phyloP scores from a whole-genome alignment of 257 asterid genomes.

The Scutellaria galericulata region DNA sequence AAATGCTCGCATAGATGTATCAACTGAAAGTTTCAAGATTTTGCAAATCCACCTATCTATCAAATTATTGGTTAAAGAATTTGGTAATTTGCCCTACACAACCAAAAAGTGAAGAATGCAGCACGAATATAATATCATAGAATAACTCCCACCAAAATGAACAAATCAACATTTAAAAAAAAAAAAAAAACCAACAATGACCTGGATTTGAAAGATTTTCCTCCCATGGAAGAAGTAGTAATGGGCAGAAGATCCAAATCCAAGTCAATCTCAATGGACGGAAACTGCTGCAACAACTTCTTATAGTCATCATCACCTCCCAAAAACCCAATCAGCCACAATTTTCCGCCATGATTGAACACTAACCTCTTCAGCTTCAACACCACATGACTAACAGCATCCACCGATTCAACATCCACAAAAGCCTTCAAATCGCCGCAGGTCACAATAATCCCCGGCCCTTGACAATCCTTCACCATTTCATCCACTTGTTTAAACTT shows the following conservation, averaged over 20 bases:
- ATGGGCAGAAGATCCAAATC: constrained; percentile 85
- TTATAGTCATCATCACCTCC: constrained; percentile 58
- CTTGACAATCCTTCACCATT: constrained; percentile 45
- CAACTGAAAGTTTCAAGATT: not conserved
- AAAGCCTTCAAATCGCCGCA: constrained; percentile 74
- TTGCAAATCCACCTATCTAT: not conserved
- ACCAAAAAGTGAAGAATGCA: constrained; percentile 30
- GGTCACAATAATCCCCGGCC: constrained; percentile 58
- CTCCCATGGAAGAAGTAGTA: constrained; percentile 62
- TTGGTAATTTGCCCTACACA: constrained; percentile 26
- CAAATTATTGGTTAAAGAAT: not conserved
- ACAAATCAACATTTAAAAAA: not conserved
- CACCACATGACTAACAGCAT: constrained; percentile 50
- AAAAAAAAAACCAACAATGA: constrained; percentile 24
- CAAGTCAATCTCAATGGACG: constrained; percentile 68
- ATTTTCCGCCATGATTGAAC: constrained; percentile 48
- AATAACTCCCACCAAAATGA: constrained; percentile 1
- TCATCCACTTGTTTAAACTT: constrained; percentile 61
- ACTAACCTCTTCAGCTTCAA: constrained; percentile 57
- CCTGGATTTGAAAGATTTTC: constrained; percentile 62
- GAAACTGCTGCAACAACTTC: constrained; percentile 62
- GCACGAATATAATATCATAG: constrained; percentile 27
- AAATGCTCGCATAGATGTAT: not conserved
- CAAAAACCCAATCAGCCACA: constrained; percentile 78
- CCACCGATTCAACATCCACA: constrained; percentile 52